Conservation (phyloP, 345 rosid species). For the Gossypium mustelinum region DNA sequence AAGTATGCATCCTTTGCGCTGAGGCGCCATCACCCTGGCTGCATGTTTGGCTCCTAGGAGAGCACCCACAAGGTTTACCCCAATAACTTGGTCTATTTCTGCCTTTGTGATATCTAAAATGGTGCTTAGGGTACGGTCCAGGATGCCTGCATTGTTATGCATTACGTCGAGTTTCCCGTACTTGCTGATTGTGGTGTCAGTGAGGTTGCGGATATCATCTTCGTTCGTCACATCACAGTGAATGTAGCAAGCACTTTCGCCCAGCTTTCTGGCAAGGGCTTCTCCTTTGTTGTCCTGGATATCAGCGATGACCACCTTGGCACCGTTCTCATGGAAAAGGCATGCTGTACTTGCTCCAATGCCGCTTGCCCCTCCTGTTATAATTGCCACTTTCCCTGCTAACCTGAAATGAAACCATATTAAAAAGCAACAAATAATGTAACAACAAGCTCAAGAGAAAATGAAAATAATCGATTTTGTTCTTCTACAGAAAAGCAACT, state of each 20-base stretch:
- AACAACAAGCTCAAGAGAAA: too few relatives aligned
- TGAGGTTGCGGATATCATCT: not conserved
- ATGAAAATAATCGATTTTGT: too few relatives aligned
- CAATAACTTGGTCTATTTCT: conserved; percentile 4
- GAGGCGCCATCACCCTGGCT: conserved; percentile 31
- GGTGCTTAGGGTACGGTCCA: not conserved
- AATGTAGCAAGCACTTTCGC: too few relatives aligned
- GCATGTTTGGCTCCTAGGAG: conserved; percentile 42
- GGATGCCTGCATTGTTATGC: not conserved
- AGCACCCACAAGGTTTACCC: conserved; percentile 30
- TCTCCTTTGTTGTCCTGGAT: not conserved
- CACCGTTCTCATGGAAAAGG: not conserved
- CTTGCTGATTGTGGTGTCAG: not conserved
- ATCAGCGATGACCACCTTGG: not conserved
- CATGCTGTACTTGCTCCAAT: too few relatives aligned
- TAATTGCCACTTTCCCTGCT: not conserved
- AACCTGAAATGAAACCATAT: not conserved
- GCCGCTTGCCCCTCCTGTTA: not conserved
- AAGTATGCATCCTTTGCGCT: conserved; percentile 28
- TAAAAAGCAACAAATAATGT: not conserved
- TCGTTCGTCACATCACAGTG: too few relatives aligned
- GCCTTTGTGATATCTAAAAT: not conserved
- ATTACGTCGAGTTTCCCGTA: not conserved
- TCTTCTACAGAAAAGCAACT: too few relatives aligned
- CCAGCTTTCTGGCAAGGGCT: too few relatives aligned